Conservation (phyloP, 2,329 filamentous ascomycete species). For the Penicillium thymicola region DNA sequence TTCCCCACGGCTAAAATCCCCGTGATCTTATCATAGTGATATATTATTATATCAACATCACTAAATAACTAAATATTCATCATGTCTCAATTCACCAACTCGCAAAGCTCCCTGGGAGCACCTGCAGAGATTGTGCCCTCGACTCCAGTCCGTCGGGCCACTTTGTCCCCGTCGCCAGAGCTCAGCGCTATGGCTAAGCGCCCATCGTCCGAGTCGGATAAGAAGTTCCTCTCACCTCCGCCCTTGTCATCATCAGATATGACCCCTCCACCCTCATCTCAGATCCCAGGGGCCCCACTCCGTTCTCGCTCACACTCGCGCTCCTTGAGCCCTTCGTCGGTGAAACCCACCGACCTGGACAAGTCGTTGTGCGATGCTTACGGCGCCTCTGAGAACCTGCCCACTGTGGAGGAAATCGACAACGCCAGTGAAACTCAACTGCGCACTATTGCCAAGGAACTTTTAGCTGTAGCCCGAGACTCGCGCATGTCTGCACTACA, state of each 20-base stretch:
- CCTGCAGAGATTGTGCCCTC: conserved; percentile 40
- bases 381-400: conserved; percentile 43
- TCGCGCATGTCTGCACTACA: conserved; percentile 82
- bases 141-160: conserved; percentile 32
- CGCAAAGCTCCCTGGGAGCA: conserved; percentile 37
- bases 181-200: conserved; percentile 29
- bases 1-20: conserved; percentile 18
- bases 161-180: conserved; percentile 38
- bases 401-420: conserved; percentile 52
- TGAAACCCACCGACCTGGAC: conserved; percentile 50
- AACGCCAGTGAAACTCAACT: conserved; percentile 52
- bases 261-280: conserved; percentile 63
- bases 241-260: conserved; percentile 51
- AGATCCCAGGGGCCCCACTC: conserved; percentile 46
- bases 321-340: conserved; percentile 30
- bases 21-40: conserved; percentile 4
- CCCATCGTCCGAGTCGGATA: conserved; percentile 34
- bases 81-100: conserved; percentile 36
- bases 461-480: conserved; percentile 57
- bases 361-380: conserved; percentile 42
- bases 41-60: conserved; percentile 2
- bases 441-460: conserved; percentile 52
- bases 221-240: conserved; percentile 41
- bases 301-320: conserved; percentile 42
- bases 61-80: conserved; percentile 3